A percentile compares a stretch with the other conserved stretches of the same genome.
phyloP scores from a whole-genome alignment of 805 yeast species.

The Kazachstania africana region DNA sequence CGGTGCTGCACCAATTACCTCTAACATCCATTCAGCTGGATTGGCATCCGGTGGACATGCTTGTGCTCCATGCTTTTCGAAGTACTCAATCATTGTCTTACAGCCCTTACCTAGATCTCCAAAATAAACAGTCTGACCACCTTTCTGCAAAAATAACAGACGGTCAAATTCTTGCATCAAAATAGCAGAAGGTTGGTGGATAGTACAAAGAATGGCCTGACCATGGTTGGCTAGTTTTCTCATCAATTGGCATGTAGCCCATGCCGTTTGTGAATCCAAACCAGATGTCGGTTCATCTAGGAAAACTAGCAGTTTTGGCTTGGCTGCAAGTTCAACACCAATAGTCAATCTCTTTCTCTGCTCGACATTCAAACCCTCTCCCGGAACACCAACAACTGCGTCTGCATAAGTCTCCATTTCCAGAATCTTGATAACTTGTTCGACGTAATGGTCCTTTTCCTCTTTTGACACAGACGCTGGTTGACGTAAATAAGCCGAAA shows the following conservation, averaged over 20 bases:
- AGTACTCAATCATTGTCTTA: constrained; percentile 46
- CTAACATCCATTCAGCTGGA: constrained; percentile 90
- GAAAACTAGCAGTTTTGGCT: constrained; percentile 43
- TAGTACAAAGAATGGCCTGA: constrained; percentile 57
- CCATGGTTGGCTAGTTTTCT: constrained; percentile 48
- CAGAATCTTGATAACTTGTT: constrained; percentile 45
- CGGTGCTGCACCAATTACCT: constrained; percentile 74
- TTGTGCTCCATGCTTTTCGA: constrained; percentile 54
- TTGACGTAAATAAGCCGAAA: constrained; percentile 59
- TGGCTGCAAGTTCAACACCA: constrained; percentile 55
- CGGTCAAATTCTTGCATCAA: constrained; percentile 69
- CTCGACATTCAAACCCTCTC: constrained; percentile 51
- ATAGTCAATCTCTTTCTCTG: constrained; percentile 49
- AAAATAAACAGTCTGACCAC: constrained; percentile 66
- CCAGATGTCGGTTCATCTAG: constrained; percentile 62
- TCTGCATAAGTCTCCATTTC: constrained; percentile 56
- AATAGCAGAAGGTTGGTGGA: constrained; percentile 70
- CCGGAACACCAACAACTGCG: constrained; percentile 58
- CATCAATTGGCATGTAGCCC: constrained; percentile 50
- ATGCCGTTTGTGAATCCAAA: constrained; percentile 43
- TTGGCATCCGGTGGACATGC: constrained; percentile 59
- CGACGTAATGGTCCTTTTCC: constrained; percentile 58
- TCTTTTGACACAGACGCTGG: constrained; percentile 36
- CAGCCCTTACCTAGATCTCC: constrained; percentile 57
- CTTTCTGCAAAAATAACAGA: constrained; percentile 53